A percentile compares a stretch with the other conserved stretches of the same genome.
These are phyloP conservation scores for Acanthamoeba lenticulata DNA, from an alignment of 208 protist species.

Conservation along the genomic window DNA sequence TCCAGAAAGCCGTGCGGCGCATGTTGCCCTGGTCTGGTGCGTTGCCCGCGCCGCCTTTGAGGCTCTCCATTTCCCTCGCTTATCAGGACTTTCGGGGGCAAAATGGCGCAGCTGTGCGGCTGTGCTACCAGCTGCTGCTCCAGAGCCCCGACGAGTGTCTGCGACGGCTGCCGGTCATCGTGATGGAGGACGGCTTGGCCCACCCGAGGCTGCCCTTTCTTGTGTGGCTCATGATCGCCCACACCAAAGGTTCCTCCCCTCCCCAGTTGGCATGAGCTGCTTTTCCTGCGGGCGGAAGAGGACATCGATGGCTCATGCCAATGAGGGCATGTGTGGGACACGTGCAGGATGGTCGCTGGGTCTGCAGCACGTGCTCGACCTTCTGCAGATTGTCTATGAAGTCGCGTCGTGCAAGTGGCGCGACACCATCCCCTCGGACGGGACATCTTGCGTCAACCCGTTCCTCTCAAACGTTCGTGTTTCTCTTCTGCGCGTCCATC, in stretches of 20 bases:
- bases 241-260: constrained; percentile 64
- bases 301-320: too few relatives aligned
- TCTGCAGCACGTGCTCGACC: background rate
- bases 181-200: constrained; percentile 27
- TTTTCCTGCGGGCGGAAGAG: too few relatives aligned
- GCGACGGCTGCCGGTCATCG: constrained; percentile 41
- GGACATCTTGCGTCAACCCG: background rate
- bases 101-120: background rate
- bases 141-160: constrained; percentile 2
- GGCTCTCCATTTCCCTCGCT: too few relatives aligned
- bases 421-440: background rate
- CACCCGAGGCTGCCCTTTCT: background rate
- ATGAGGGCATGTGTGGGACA: too few relatives aligned
- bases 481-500: background rate
- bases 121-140: constrained; percentile 13
- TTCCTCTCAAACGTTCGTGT: background rate
- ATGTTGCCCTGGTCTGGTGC: background rate
- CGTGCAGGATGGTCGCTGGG: background rate
- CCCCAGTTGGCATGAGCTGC: too few relatives aligned
- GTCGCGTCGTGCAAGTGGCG: background rate
- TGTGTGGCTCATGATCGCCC: constrained; percentile 51
- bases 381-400: constrained; percentile 21
- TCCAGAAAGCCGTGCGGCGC: constrained; percentile 50
- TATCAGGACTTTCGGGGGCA: too few relatives aligned
- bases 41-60: background rate